Evolutionary conservation across 2,329 filamentous ascomycete species (phyloP), one percentile per base, ranked within the genome.

Genomic region (Aspergillus awamori): DNA sequence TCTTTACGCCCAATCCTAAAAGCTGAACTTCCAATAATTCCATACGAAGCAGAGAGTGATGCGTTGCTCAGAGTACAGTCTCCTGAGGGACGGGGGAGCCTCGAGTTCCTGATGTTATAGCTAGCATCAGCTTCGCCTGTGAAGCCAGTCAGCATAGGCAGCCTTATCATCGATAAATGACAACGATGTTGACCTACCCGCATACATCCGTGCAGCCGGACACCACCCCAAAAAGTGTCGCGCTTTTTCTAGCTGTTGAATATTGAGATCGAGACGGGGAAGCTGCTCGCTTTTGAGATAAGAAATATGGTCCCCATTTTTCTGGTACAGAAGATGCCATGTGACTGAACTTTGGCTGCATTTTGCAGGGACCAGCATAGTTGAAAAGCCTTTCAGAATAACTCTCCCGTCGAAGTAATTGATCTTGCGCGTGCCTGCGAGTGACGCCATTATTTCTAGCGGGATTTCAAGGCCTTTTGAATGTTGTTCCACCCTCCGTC

Each of bases 171-270:
- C 17, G 17, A 17, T 17, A 17, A 17, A 17, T 17, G 17, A 17
- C 17, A 17, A 17, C 17, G 17, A 17, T 17, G 17, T 17, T 17
- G 17, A 17, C 17, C 17, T 17, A 58, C 57, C 57, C 22, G 33
- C 57, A 24, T 20, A 58, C 20, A 58, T 24, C 48, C 45, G 41
- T 4, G 45, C 39, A 17, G 52, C 43, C 24, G 53, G 36, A 28
- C 58, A 60, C 58, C 58, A 60, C 2, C 58, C 58, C 30, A 60
- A 17, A n/a, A 57, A 45, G 53, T 60, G 58, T 3, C 58, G 58
- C 33, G 45, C 22, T 4, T n/a, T 8, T 36, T 53, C 24, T 17
- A 60, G 47, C 3, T 45, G 13, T 5, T 28, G n/a, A 8, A 56
- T 30, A 15, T 4, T 30, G 10, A 53, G 33, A 26, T 39, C 20